Conservation (phyloP, 495 filamentous ascomycete species). For the Podospora australis region DNA sequence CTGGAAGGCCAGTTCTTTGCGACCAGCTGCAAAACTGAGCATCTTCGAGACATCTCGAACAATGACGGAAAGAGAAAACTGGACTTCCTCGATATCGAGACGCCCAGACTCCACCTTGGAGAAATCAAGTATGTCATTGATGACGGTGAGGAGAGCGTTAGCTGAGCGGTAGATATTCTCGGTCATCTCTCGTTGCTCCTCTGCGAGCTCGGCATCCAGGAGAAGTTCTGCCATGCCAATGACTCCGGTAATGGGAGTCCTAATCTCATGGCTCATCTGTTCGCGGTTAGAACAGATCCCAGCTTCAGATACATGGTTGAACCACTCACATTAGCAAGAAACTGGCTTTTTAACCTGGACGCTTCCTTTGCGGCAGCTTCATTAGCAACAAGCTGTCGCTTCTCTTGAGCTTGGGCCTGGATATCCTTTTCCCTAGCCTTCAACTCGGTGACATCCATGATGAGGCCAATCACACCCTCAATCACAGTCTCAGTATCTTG, state of each 20-base stretch:
- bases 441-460: conserved; percentile 63
- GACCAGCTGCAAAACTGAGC: conserved; percentile 52
- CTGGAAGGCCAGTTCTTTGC: conserved; percentile 52
- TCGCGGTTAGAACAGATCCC: background rate
- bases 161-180: conserved; percentile 76
- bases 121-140: conserved; percentile 86
- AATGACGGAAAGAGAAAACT: conserved; percentile 70
- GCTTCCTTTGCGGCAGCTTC: conserved; percentile 64
- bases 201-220: conserved; percentile 56
- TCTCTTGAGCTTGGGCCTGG: conserved; percentile 53
- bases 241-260: conserved; percentile 65
- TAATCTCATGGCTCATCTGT: conserved; percentile 83
- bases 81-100: conserved; percentile 68
- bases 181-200: conserved; percentile 66
- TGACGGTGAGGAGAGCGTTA: conserved; percentile 75
- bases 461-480: conserved; percentile 61
- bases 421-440: conserved; percentile 52
- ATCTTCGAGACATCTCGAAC: conserved; percentile 63
- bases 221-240: conserved; percentile 67
- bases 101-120: conserved; percentile 78
- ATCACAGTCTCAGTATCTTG: conserved; percentile 40
- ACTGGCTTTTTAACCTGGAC: conserved; percentile 61
- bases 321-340: conserved; percentile 50
- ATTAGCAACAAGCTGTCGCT: conserved; percentile 54
- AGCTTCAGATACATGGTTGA: background rate